Evolutionary conservation across 148 eudicot species (phyloP).

Genomic region (Salicornia ramosissima): DNA sequence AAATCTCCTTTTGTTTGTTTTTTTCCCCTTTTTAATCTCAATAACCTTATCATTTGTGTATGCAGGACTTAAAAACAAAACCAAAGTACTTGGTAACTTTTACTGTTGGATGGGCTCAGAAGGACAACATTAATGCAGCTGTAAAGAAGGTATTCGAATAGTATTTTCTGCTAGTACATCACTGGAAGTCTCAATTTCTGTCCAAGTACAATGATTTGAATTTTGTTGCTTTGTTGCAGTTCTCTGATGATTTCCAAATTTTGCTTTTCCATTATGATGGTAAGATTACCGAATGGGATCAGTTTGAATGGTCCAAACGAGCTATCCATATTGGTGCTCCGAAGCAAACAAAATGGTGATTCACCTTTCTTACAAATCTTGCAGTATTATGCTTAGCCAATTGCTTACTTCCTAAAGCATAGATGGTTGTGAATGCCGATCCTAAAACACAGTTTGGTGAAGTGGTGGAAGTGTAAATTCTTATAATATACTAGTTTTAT

Average conservation of each 20-base stretch:
- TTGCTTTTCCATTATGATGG: constrained; percentile 95
- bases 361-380: constrained; percentile 6
- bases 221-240: constrained; percentile 39
- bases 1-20: not conserved
- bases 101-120: constrained; percentile 81
- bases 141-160: constrained; percentile 59
- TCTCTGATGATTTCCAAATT: constrained; percentile 84
- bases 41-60: constrained; percentile 4
- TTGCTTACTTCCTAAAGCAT: not conserved
- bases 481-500: not conserved
- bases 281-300: constrained; percentile 80
- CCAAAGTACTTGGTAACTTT: constrained; percentile 90
- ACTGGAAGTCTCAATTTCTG: not conserved
- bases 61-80: constrained; percentile 71
- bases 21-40: not conserved
- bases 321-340: constrained; percentile 75
- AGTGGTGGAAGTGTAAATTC: not conserved
- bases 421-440: not conserved
- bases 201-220: constrained; percentile 7
- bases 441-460: not conserved
- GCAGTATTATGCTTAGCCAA: not conserved
- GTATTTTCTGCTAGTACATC: not conserved
- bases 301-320: constrained; percentile 81
- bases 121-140: constrained; percentile 62
- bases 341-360: constrained; percentile 78